Evolutionary conservation across 2,329 filamentous ascomycete genomes (phyloP), one percentile per base, ranked within the genome.

Genomic region (Cladosporium sphaerospermum): DNA sequence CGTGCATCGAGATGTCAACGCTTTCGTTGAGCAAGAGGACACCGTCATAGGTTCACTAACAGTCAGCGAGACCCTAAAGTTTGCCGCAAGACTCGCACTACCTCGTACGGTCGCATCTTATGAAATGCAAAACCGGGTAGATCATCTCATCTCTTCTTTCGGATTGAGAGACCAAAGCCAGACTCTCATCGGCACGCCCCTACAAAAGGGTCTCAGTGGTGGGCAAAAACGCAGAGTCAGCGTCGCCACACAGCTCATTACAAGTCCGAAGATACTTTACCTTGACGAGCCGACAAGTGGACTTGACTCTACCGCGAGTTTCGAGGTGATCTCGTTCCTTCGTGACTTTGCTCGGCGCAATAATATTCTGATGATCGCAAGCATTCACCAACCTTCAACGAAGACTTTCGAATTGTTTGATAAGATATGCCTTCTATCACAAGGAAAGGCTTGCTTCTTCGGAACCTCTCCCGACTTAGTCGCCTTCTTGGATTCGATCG

Each of bases 1-100:
- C 16, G 57, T 56, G 8, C 61, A 62, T 34, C 78, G 81, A 11
- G 74, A 78, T 36, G 73, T 90, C 45, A 84, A 79, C 54, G 81
- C 82, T 33, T 93, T 89, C 62, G 88, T 93, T n/a, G 89, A 93
- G 71, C 89, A 95, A 67, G 88, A 93, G 55, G 89, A 95, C 71
- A 84, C 86, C 0, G 76, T 93, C 4, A 85, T 91, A 42, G 89
- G 88, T 1, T 84, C 84, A 0, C 72, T 93, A 56, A 93, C 88
- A 0, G 86, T 90, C 3, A 74, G 78, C 13, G 89, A 93, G 72
- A 93, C 88, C 0, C 69, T 95, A 52, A 70, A 81, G 54, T 93
- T 93, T 66, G 84, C 87, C 0, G 86, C 87, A 0, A 78, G 83
- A 34, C 77, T 93, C 8, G 67, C 81, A 57, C 60, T 84, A 3